A percentile compares a stretch with the other conserved stretches of the same genome.
Conservation (phyloP, 495 filamentous ascomycete species). For the Jackrogersella minutella region DNA sequence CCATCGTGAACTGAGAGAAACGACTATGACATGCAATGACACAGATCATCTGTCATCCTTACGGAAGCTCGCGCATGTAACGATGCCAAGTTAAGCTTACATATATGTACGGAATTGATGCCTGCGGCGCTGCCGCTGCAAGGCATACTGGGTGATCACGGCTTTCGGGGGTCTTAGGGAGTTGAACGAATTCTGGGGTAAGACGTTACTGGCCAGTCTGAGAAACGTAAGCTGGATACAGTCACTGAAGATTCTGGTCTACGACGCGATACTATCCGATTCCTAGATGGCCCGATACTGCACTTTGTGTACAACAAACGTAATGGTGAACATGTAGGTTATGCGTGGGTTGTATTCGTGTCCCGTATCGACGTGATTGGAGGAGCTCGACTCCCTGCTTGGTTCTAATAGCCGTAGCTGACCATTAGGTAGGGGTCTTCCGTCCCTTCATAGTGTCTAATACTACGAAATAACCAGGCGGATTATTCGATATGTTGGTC, state of each 20-base stretch:
- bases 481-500: conserved; percentile 28
- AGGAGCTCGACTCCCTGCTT: conserved; percentile 8
- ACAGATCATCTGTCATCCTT: conserved; percentile 32
- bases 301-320: conserved; percentile 27
- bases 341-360: conserved; percentile 10
- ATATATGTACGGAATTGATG: conserved; percentile 32
- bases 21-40: conserved; percentile 31
- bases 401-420: conserved; percentile 23
- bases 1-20: conserved; percentile 20
- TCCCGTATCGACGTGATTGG: conserved; percentile 28
- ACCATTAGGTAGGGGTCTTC: conserved; percentile 13
- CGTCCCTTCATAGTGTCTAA: neutral
- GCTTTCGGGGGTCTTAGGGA: conserved; percentile 38
- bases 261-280: conserved; percentile 14
- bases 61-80: conserved; percentile 27
- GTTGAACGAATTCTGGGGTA: conserved; percentile 11
- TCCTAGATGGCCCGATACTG: conserved; percentile 31
- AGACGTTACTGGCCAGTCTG: conserved; percentile 13
- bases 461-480: conserved; percentile 7
- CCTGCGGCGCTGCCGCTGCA: conserved; percentile 26
- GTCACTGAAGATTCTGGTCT: conserved; percentile 13
- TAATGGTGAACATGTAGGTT: conserved; percentile 13
- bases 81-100: conserved; percentile 23
- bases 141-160: conserved; percentile 26
- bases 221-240: neutral